A percentile compares a stretch with the other conserved stretches of the same genome.
These are phyloP conservation scores for Parachaetomium inaequale DNA, from an alignment of 495 filamentous ascomycete species.

Conservation along the genomic window DNA sequence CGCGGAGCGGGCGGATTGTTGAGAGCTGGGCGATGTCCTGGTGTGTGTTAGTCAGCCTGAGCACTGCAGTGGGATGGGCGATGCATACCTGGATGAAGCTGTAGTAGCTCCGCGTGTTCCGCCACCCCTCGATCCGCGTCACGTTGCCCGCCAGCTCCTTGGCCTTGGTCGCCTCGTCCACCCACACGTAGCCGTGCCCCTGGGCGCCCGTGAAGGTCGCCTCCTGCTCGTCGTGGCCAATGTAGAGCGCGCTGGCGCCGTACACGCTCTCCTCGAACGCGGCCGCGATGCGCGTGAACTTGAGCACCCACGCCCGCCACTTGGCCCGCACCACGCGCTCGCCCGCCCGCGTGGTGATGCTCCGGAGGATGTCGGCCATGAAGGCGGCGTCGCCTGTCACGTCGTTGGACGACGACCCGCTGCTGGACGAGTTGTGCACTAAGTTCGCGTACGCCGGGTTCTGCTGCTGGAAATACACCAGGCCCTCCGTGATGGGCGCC, in stretches of 20 bases:
- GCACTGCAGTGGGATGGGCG: neutral
- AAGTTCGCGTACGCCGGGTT: slow-evolving; percentile 54
- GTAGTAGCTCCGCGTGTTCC: slow-evolving; percentile 90
- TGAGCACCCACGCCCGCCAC: slow-evolving; percentile 84
- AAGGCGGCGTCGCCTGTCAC: slow-evolving; percentile 86
- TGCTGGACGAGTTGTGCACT: slow-evolving; percentile 41
- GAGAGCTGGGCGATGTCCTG: slow-evolving; percentile 62
- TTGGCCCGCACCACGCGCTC: slow-evolving; percentile 86
- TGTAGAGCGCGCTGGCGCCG: slow-evolving; percentile 84
- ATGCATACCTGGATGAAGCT: slow-evolving; percentile 75
- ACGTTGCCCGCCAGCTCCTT: slow-evolving; percentile 86
- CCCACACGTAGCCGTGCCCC: slow-evolving; percentile 93
- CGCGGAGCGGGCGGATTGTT: slow-evolving; percentile 69
- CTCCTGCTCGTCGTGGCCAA: slow-evolving; percentile 70
- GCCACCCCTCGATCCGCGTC: slow-evolving; percentile 91
- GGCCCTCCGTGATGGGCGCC: slow-evolving; percentile 73
- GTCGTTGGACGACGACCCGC: slow-evolving; percentile 46
- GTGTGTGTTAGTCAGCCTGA: slow-evolving; percentile 1
- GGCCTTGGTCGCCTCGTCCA: slow-evolving; percentile 72
- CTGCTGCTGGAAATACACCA: slow-evolving; percentile 81
- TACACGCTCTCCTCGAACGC: slow-evolving; percentile 95
- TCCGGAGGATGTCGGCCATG: slow-evolving; percentile 77
- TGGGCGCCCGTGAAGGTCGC: slow-evolving; percentile 43
- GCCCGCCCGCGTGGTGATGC: slow-evolving; percentile 80
- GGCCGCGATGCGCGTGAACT: slow-evolving; percentile 86